Percentiles rank a stretch among this genome's conserved stretches.
These are phyloP conservation scores for Coniosporium apollinis DNA, from an alignment of 495 filamentous ascomycete genomes.

Conservation along the genomic window DNA sequence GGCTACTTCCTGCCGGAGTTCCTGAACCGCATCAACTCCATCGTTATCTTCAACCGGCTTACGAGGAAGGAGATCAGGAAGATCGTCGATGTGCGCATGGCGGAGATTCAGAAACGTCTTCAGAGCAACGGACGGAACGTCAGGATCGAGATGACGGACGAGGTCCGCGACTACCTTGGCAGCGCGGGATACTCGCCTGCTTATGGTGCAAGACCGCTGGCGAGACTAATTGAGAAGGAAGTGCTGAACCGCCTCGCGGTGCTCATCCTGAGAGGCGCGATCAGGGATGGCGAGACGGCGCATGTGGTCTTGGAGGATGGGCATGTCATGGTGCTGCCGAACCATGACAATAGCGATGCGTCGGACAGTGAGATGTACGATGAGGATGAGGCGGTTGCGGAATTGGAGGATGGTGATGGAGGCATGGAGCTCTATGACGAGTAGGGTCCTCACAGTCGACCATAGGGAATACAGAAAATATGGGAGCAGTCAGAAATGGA, in stretches of 20 bases:
- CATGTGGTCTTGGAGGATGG: conserved; percentile 59
- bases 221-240: conserved; percentile 85
- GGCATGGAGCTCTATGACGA: conserved; percentile 26
- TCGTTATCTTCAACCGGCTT: conserved; percentile 97
- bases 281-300: conserved; percentile 73
- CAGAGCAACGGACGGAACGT: conserved; percentile 66
- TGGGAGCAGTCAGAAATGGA: too few relatives aligned
- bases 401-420: conserved; percentile 39
- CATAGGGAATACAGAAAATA: too few relatives aligned
- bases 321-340: conserved; percentile 62
- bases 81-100: conserved; percentile 84
- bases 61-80: conserved; percentile 73
- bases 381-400: conserved; percentile 52
- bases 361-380: conserved; percentile 36
- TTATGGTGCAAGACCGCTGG: conserved; percentile 80
- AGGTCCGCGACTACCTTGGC: conserved; percentile 81
- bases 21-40: conserved; percentile 87
- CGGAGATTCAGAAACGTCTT: conserved; percentile 82
- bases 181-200: conserved; percentile 79
- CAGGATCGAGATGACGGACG: conserved; percentile 52
- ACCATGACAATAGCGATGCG: conserved; percentile 53
- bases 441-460: too few relatives aligned
- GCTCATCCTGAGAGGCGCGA: conserved; percentile 65
- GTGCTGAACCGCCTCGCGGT: conserved; percentile 86
- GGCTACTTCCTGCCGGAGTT: conserved; percentile 97